Percentiles rank a stretch among this genome's conserved stretches.
phyloP scores from a whole-genome alignment of 768 basidiomycete species.

The Leccinum barrowsii region DNA sequence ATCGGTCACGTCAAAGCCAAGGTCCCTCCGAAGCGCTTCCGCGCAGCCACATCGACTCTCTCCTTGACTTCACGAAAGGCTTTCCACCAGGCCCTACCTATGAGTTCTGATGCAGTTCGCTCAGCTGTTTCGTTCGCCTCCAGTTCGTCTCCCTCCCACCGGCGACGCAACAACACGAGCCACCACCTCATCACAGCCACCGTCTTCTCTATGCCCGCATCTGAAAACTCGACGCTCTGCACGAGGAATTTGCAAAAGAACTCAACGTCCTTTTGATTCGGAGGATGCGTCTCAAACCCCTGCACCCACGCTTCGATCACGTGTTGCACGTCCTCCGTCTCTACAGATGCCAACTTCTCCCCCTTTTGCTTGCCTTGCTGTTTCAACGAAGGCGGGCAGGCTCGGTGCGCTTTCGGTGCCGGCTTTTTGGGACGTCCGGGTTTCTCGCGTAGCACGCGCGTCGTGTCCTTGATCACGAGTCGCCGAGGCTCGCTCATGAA shows the following conservation, averaged over 20 bases:
- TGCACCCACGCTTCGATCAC: conserved; percentile 77
- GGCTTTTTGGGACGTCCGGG: conserved; percentile 42
- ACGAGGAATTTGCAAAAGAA: conserved; percentile 72
- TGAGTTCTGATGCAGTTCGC: conserved; percentile 34
- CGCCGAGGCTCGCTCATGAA: conserved; percentile 37
- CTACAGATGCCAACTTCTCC: conserved; percentile 56
- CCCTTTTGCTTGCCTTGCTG: conserved; percentile 49
- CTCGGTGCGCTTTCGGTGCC: conserved; percentile 52
- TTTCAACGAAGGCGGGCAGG: conserved; percentile 49
- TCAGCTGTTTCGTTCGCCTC: conserved; percentile 32
- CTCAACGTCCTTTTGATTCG: conserved; percentile 70
- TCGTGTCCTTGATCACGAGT: conserved; percentile 44
- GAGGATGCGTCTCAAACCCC: conserved; percentile 54
- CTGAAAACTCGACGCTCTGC: conserved; percentile 61
- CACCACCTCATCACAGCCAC: conserved; percentile 79
- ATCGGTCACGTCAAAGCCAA: conserved; percentile 52
- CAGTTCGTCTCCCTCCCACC: conserved; percentile 50
- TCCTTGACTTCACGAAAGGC: conserved; percentile 68
- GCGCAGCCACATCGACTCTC: conserved; percentile 60
- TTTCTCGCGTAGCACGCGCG: conserved; percentile 28
- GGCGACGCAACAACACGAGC: conserved; percentile 62
- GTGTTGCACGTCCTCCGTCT: conserved; percentile 68
- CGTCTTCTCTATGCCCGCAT: conserved; percentile 68
- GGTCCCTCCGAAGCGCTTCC: conserved; percentile 69
- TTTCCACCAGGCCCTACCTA: conserved; percentile 79